Conservation (phyloP, 192 early-diverging fungal species). For the Backusella sp. region DNA sequence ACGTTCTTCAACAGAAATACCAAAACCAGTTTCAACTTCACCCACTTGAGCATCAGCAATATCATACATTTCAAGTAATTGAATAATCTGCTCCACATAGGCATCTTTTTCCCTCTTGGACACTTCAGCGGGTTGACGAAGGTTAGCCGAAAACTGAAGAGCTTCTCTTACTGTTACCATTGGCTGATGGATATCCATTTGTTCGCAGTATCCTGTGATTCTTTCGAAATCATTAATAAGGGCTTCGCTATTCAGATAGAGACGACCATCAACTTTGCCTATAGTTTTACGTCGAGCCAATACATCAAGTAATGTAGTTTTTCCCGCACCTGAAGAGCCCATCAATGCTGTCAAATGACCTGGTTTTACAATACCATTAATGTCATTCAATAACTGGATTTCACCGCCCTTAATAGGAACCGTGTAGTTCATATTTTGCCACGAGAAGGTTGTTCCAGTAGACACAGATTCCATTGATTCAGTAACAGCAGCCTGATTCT, state of each 20-base stretch:
- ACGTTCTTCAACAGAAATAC: conserved; percentile 87
- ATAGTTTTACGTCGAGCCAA: conserved; percentile 76
- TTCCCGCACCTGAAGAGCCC: conserved; percentile 74
- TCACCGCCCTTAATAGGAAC: conserved; percentile 63
- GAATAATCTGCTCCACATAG: conserved; percentile 77
- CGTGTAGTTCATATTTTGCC: conserved; percentile 69
- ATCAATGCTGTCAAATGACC: conserved; percentile 79
- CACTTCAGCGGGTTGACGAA: conserved; percentile 69
- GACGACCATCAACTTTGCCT: conserved; percentile 56
- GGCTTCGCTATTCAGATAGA: conserved; percentile 63
- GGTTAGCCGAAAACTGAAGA: conserved; percentile 68
- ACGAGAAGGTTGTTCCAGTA: conserved; percentile 53
- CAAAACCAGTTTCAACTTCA: conserved; percentile 61
- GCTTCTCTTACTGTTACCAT: conserved; percentile 76
- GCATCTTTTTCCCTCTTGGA: conserved; percentile 60
- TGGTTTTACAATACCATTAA: conserved; percentile 69
- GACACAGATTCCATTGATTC: conserved; percentile 36
- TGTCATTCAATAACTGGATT: conserved; percentile 62
- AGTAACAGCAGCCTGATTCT: conserved; percentile 28
- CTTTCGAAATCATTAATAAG: conserved; percentile 67
- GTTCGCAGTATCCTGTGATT: conserved; percentile 80
- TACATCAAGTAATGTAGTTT: conserved; percentile 75
- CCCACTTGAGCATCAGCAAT: conserved; percentile 76
- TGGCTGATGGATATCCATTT: conserved; percentile 78
- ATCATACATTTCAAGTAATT: conserved; percentile 69